Percentiles rank a stretch among this genome's conserved stretches.
Evolutionary conservation across 2,329 filamentous ascomycete species (phyloP).

Genomic region (Coleophoma eucalyptorum): DNA sequence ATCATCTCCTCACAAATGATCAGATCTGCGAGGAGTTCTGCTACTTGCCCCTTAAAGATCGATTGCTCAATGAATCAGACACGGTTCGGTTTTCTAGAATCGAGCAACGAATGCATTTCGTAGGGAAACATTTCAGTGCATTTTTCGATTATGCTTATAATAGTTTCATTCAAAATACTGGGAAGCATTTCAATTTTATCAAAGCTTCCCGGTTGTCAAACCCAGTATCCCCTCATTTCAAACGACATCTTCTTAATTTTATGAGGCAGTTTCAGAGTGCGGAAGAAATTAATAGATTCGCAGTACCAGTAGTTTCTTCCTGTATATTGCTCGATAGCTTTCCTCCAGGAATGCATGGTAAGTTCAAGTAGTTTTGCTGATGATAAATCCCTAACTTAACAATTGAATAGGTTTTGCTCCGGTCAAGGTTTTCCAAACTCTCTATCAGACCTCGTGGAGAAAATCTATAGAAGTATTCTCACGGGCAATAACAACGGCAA

Average conservation of each 20-base stretch:
- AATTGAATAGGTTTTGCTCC: slow-evolving; percentile 6
- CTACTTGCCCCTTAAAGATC: too few species aligned
- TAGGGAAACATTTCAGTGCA: slow-evolving; percentile 17
- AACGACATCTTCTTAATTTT: slow-evolving; percentile 17
- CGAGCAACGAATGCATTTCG: too few species aligned
- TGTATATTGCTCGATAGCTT: slow-evolving; percentile 21
- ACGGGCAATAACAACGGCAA: too few species aligned
- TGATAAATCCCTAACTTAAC: neutral
- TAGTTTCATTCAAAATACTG: slow-evolving; percentile 11
- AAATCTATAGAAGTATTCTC: too few species aligned
- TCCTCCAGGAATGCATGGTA: slow-evolving; percentile 15
- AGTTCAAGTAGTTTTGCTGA: too few species aligned
- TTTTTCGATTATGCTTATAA: slow-evolving; percentile 17
- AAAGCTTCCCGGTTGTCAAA: slow-evolving; percentile 16
- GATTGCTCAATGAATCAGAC: too few species aligned
- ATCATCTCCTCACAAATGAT: too few species aligned
- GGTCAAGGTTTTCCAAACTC: slow-evolving; percentile 3
- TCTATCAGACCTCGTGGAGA: too few species aligned
- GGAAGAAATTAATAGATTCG: slow-evolving; percentile 18
- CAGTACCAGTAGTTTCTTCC: slow-evolving; percentile 19
- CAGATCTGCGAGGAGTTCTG: too few species aligned
- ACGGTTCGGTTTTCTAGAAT: too few species aligned
- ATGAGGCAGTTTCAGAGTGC: slow-evolving; percentile 13
- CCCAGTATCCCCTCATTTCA: slow-evolving; percentile 15
- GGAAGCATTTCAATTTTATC: slow-evolving; percentile 19